These are phyloP conservation scores for Macrophomina phaseolina DNA, from an alignment of 2,329 filamentous ascomycete genomes.

Conservation along the genomic window DNA sequence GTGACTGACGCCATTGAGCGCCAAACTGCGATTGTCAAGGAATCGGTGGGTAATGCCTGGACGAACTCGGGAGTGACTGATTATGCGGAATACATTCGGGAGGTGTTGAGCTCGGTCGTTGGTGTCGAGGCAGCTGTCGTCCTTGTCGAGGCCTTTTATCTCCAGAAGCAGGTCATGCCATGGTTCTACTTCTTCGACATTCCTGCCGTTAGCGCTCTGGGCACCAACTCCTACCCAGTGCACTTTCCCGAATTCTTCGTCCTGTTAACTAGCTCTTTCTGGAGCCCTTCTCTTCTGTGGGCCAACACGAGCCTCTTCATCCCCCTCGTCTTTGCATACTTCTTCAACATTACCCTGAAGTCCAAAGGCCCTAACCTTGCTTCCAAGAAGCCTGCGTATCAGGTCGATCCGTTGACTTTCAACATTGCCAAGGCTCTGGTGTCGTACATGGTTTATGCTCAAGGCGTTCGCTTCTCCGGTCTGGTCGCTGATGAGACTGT, in stretches of 20 bases:
- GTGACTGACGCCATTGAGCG: conserved; percentile 79
- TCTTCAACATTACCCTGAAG: conserved; percentile 79
- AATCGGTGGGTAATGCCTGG: conserved; percentile 68
- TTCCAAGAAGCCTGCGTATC: conserved; percentile 54
- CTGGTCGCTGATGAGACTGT: conserved; percentile 66
- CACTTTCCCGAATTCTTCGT: conserved; percentile 81
- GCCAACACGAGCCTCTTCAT: conserved; percentile 71
- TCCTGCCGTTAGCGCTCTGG: conserved; percentile 64
- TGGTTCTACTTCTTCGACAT: conserved; percentile 75
- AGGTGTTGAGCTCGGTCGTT: conserved; percentile 72
- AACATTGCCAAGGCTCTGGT: conserved; percentile 86
- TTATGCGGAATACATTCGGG: conserved; percentile 68
- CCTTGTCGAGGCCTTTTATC: conserved; percentile 70
- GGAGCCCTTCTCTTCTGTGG: conserved; percentile 83
- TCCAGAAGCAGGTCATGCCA: conserved; percentile 74
- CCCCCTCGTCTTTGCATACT: conserved; percentile 78
- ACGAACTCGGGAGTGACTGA: conserved; percentile 71
- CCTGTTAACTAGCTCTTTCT: conserved; percentile 78
- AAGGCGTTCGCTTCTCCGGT: conserved; percentile 65
- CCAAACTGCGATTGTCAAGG: conserved; percentile 69
- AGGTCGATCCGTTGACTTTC: conserved; percentile 85
- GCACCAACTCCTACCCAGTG: conserved; percentile 65
- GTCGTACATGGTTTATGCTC: conserved; percentile 75
- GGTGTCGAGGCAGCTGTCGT: conserved; percentile 73
- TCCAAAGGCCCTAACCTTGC: conserved; percentile 41